Evolutionary conservation across 768 basidiomycete species (phyloP).

Genomic region (Mycena filopes): DNA sequence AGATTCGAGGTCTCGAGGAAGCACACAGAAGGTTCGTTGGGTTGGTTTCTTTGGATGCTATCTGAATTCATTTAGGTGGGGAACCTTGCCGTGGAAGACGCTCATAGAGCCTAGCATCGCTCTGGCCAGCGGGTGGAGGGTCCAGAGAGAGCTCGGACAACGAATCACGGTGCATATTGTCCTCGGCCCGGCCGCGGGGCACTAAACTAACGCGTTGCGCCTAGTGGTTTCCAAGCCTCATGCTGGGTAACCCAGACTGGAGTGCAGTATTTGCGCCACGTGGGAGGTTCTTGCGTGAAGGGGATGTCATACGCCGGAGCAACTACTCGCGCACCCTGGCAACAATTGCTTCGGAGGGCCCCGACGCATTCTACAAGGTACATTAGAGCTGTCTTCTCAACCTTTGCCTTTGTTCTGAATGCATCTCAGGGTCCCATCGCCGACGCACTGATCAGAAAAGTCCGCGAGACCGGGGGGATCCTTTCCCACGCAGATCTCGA

Average conservation of each 20-base stretch:
- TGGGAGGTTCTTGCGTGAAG: constrained; percentile 76
- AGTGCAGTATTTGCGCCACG: constrained; percentile 82
- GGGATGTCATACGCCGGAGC: constrained; percentile 75
- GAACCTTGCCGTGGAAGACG: constrained; percentile 78
- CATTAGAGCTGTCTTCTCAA: constrained; percentile 29
- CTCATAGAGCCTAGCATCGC: constrained; percentile 80
- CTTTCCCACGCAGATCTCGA: constrained; percentile 79
- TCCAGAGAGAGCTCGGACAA: constrained; percentile 79
- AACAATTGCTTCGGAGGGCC: constrained; percentile 78
- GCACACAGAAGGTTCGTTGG: constrained; percentile 86
- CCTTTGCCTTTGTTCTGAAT: constrained; percentile 29
- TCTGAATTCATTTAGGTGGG: constrained; percentile 82
- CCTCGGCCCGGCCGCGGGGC: constrained; percentile 5
- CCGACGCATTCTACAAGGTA: constrained; percentile 86
- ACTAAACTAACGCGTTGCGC: background rate
- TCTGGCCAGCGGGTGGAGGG: constrained; percentile 83
- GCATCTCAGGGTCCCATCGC: constrained; percentile 78
- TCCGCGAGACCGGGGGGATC: constrained; percentile 80
- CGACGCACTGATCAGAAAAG: constrained; percentile 78
- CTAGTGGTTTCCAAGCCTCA: constrained; percentile 61
- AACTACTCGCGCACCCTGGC: constrained; percentile 84
- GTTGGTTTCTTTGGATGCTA: constrained; percentile 62
- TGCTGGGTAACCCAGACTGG: constrained; percentile 81
- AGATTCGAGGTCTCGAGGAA: constrained; percentile 87
- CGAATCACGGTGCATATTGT: constrained; percentile 69